Percentiles rank a stretch among this genome's conserved stretches.
These are phyloP conservation scores for Pyricularia grisea DNA, from an alignment of 2,329 filamentous ascomycete species.

Conservation along the genomic window DNA sequence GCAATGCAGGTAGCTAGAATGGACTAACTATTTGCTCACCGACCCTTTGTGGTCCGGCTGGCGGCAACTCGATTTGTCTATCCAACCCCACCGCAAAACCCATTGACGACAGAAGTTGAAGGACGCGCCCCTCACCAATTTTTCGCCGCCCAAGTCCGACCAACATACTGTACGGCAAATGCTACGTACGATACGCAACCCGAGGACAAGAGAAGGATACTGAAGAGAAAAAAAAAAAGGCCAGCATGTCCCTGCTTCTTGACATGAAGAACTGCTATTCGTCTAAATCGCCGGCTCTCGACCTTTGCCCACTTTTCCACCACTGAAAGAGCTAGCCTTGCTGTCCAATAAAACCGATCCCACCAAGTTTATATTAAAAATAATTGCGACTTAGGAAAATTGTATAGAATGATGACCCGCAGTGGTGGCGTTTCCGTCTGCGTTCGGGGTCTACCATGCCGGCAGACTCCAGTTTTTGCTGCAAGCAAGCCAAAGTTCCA, in stretches of 20 bases:
- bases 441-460: neutral
- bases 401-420: neutral
- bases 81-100: constrained; percentile 5
- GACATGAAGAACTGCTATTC: neutral
- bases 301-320: neutral
- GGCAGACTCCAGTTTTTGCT: neutral
- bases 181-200: neutral
- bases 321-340: neutral
- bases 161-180: neutral
- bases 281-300: neutral
- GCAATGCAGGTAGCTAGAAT: constrained; percentile 19
- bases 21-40: constrained; percentile 22
- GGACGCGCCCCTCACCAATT: neutral
- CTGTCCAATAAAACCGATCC: neutral
- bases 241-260: neutral
- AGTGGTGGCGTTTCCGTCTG: neutral
- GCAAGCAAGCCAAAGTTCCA: neutral
- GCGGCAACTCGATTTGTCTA: constrained; percentile 18
- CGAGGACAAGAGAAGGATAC: neutral
- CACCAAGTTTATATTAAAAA: neutral
- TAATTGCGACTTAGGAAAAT: neutral
- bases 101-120: neutral
- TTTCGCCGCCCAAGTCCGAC: neutral
- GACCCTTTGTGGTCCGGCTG: constrained; percentile 26
- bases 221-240: neutral